Base-by-base conservation (phyloP, 371 early-diverging fungal species). In the Rhizopus sp. region DNA sequence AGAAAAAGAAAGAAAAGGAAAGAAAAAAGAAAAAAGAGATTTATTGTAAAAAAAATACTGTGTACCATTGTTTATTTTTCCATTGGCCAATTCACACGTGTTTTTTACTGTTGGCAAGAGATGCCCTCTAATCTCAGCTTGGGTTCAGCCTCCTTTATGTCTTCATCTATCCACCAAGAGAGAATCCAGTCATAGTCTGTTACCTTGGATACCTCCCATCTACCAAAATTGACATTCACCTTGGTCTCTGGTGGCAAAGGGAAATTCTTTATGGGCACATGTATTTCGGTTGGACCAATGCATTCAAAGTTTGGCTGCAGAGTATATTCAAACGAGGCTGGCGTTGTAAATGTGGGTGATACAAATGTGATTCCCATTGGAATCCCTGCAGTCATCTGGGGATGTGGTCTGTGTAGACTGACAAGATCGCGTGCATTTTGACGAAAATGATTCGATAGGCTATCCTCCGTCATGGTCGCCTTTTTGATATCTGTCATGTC, bases 371-470 rank as follows among this genome's bases (percentile, higher is more conserved):
- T 68, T 0, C 57, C 41, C 16, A 55, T n/a, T 3, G 80, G 77
- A 32, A 45, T 53, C 8, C 80, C 80, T 12, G 75, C 63, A 10
- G 68, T 68, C 1, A 53, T 23, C 5, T 42, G 52, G 13, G 75
- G 68, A 54, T 72, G 70, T 5, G 77, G 78, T 42, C 80, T 57
- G 48, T 75, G 71, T 0, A 80, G 37, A 44, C 72, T 60, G 31
- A 69, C 33, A 3, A 77, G 46, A 37, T 74, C 56, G 9, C 74
- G 63, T 40, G 44, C 54, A 55, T 73, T 70, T 37, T 37, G 38
- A 37, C 13, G 6, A 37, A 37, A 17, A 16, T 2, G n/a, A 0
- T 10, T 13, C 3, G 44, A n/a, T 42, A 7, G 6, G 2, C 7
- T 10, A 42, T 42, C 7, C 44, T 15, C n/a, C 16, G 16, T 42